A percentile compares a stretch with the other conserved stretches of the same genome.
Conservation (phyloP, 1,284 basidiomycete genomes). For the Puccinia polysora region DNA sequence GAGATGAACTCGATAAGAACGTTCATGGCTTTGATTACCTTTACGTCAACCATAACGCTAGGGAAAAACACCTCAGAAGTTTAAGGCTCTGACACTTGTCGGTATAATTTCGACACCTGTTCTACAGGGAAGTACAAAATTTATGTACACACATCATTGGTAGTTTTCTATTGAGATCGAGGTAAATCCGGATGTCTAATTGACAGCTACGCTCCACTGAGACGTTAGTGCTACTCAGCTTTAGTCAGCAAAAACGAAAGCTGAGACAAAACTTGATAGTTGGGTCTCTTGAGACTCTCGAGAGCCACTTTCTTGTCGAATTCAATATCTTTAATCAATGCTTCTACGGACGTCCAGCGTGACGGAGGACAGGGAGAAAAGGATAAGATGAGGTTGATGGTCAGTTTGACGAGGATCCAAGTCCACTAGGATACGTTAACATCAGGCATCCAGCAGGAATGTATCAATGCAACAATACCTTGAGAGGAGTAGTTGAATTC, state of each 20-base stretch:
- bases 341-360: constrained; percentile 61
- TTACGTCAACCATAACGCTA: no score
- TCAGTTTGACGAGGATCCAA: background rate
- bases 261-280: constrained; percentile 58
- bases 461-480: constrained; percentile 58
- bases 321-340: constrained; percentile 89
- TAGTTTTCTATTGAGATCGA: no score
- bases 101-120: no score
- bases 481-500: constrained; percentile 84
- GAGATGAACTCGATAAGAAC: no score
- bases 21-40: no score
- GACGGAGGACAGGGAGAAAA: constrained; percentile 1
- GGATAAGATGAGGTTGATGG: constrained; percentile 46
- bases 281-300: constrained; percentile 68
- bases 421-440: background rate
- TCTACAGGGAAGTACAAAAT: no score
- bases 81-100: no score
- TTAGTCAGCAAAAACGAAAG: constrained; percentile 54
- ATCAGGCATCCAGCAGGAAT: background rate
- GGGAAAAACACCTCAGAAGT: no score
- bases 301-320: constrained; percentile 84
- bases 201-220: background rate
- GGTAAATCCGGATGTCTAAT: no score
- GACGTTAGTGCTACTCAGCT: background rate
- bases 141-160: no score